These are phyloP conservation scores for Hericium erinaceus DNA, from an alignment of 768 basidiomycete species.

Conservation along the genomic window DNA sequence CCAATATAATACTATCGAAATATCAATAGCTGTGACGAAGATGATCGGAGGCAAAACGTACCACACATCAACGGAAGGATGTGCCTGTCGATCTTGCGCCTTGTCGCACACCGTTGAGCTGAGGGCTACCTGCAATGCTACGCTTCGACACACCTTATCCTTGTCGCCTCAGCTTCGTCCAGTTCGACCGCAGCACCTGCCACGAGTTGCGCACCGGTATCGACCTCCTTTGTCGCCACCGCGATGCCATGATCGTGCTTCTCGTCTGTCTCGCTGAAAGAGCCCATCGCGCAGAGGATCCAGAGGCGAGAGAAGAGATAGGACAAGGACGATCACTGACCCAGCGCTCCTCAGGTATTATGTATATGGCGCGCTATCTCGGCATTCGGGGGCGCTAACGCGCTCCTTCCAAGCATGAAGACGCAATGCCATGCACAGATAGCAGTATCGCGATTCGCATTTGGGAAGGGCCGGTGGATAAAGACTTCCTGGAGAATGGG, in stretches of 20 bases:
- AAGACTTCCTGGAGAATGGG: too few species aligned
- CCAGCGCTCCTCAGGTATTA: too few species aligned
- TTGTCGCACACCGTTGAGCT: neutral
- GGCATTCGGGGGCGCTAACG: too few species aligned
- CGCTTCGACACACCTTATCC: conserved; percentile 31
- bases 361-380: too few species aligned
- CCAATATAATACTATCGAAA: conserved; percentile 43
- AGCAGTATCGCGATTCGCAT: too few species aligned
- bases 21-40: neutral
- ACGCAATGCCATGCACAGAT: too few species aligned
- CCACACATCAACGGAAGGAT: conserved; percentile 67
- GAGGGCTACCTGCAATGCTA: too few species aligned
- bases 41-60: conserved; percentile 24
- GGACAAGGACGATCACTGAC: too few species aligned
- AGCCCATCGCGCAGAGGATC: conserved; percentile 4
- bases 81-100: conserved; percentile 55
- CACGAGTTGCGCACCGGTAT: conserved; percentile 52
- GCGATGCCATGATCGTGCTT: conserved; percentile 16
- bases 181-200: conserved; percentile 23
- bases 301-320: too few species aligned
- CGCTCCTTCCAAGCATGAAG: too few species aligned
- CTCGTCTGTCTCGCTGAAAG: conserved; percentile 9
- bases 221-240: conserved; percentile 42
- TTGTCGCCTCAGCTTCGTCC: conserved; percentile 41
- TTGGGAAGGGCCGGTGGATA: too few species aligned